phyloP scores from a whole-genome alignment of 164 flowering plant species.

The Umbellularia californica region DNA sequence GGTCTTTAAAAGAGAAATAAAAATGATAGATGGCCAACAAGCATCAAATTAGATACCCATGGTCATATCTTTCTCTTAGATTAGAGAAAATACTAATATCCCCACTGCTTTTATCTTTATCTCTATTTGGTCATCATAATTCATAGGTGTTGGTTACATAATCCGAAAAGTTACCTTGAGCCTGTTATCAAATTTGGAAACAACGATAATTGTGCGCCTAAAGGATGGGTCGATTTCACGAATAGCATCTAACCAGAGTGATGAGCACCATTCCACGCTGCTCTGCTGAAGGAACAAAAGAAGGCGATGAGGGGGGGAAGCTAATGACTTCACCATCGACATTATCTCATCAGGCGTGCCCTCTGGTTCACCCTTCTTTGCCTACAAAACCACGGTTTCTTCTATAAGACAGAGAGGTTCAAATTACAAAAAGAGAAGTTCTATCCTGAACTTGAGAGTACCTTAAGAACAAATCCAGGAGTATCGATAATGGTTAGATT shows the following conservation, averaged over 20 bases:
- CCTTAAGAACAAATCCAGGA: constrained; percentile 98
- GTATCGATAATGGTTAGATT: constrained; percentile 96
- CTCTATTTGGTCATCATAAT: too few relatives aligned
- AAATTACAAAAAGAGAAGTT: background rate
- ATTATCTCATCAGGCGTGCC: constrained; percentile 90
- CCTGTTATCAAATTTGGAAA: constrained; percentile 96
- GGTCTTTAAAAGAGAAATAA: too few relatives aligned
- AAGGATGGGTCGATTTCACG: constrained; percentile 91
- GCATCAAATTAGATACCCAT: too few relatives aligned
- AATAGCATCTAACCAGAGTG: constrained; percentile 89
- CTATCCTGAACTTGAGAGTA: constrained; percentile 14
- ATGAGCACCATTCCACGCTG: constrained; percentile 98
- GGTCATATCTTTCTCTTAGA: too few relatives aligned
- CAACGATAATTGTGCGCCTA: constrained; percentile 77
- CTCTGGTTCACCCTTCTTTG: constrained; percentile 96
- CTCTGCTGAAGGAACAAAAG: constrained; percentile 97
- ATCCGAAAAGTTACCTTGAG: constrained; percentile 58
- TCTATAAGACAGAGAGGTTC: background rate
- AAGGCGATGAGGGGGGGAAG: constrained; percentile 94
- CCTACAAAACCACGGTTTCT: constrained; percentile 35
- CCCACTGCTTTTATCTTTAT: too few relatives aligned
- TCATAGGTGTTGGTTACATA: too few relatives aligned
- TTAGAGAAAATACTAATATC: too few relatives aligned
- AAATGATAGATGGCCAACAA: too few relatives aligned
- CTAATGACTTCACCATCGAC: constrained; percentile 91